Conservation (phyloP, 1,284 basidiomycete species). For the Microbotryum scabiosae region DNA sequence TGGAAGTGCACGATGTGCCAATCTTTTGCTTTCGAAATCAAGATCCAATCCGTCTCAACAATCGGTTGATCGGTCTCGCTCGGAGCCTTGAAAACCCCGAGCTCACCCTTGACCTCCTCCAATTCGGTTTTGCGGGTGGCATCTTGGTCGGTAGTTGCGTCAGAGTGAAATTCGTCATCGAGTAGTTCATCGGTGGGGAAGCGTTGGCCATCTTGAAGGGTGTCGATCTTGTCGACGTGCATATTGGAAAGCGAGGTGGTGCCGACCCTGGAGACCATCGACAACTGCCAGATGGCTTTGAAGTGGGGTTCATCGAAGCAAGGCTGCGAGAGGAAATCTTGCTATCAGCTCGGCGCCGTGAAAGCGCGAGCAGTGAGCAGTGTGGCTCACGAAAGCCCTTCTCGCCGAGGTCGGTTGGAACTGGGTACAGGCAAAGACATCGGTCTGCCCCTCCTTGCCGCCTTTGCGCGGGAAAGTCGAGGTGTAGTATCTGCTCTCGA, state of each 20-base stretch:
- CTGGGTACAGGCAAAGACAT: no score
- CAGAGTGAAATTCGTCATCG: slow-evolving; percentile 17
- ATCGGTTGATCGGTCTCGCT: no score
- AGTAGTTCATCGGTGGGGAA: neutral
- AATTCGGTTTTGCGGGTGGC: slow-evolving; percentile 34
- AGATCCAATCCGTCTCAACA: no score
- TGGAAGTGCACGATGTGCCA: slow-evolving; percentile 38
- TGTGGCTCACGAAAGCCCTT: no score
- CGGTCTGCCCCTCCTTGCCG: no score
- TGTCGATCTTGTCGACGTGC: slow-evolving; percentile 56
- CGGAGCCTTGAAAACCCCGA: neutral
- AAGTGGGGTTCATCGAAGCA: slow-evolving; percentile 86
- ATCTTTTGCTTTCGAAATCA: slow-evolving; percentile 18
- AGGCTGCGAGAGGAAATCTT: slow-evolving; percentile 38
- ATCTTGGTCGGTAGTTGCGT: slow-evolving; percentile 39
- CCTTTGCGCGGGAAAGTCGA: slow-evolving; percentile 15
- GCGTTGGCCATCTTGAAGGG: slow-evolving; percentile 32
- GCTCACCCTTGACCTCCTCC: slow-evolving; percentile 26
- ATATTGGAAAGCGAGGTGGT: slow-evolving; percentile 67
- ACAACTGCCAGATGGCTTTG: slow-evolving; percentile 76
- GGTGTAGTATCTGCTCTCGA: slow-evolving; percentile 11
- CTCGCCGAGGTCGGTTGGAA: no score
- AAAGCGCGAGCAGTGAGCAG: neutral
- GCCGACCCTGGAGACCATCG: slow-evolving; percentile 66
- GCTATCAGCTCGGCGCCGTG: no score